A percentile compares a stretch with the other conserved stretches of the same genome.
Evolutionary conservation across 495 filamentous ascomycete genomes (phyloP).

Genomic region (Lasiosphaeria hispida): DNA sequence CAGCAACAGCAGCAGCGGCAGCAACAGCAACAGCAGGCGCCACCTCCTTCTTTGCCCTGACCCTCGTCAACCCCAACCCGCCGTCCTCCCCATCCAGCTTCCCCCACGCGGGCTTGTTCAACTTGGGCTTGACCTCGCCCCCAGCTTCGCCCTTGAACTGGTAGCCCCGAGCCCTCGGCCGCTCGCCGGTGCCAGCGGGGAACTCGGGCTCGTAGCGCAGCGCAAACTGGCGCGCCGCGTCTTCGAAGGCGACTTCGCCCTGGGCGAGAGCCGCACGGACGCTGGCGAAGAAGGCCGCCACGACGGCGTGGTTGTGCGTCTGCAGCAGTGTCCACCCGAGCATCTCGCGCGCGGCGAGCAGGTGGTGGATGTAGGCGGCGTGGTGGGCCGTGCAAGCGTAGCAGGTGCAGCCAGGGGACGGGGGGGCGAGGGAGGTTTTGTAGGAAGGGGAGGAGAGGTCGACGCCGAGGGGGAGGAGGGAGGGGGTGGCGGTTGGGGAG

Average conservation of each 20-base stretch:
- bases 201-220: slow-evolving; percentile 62
- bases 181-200: slow-evolving; percentile 69
- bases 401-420: slow-evolving; percentile 66
- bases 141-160: slow-evolving; percentile 70
- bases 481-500: slow-evolving; percentile 19
- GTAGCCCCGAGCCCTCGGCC: slow-evolving; percentile 82
- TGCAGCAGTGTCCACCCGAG: slow-evolving; percentile 90
- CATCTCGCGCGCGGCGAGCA: slow-evolving; percentile 90
- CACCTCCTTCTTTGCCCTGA: background rate
- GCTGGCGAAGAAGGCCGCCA: slow-evolving; percentile 69
- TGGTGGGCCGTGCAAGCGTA: slow-evolving; percentile 85
- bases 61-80: slow-evolving; percentile 17
- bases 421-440: slow-evolving; percentile 55
- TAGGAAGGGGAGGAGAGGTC: slow-evolving; percentile 68
- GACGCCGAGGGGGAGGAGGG: slow-evolving; percentile 58
- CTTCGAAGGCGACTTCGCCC: slow-evolving; percentile 59
- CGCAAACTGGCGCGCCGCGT: slow-evolving; percentile 55
- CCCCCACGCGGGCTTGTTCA: slow-evolving; percentile 63
- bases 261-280: slow-evolving; percentile 53
- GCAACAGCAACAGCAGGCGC: too few relatives aligned
- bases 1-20: slow-evolving; percentile 4
- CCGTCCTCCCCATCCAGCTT: slow-evolving; percentile 30
- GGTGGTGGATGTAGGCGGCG: slow-evolving; percentile 80
- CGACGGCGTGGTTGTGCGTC: slow-evolving; percentile 76
- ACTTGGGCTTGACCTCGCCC: slow-evolving; percentile 56